phyloP scores from a whole-genome alignment of 1,139 yeast species.

The Lodderomyces metapsilosis region DNA sequence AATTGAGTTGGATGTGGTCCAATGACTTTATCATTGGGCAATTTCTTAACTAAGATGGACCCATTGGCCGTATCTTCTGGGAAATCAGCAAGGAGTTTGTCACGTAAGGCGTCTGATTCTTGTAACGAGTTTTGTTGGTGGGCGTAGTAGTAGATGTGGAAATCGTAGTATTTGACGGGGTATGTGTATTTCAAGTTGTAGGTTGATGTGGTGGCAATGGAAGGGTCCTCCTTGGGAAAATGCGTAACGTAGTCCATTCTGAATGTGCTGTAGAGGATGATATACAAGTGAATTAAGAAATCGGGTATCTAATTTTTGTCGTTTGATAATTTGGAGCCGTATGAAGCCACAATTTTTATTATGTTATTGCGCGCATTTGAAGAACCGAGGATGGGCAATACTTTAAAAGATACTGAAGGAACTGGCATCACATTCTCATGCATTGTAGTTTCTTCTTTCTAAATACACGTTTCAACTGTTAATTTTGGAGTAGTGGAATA shows the following conservation, averaged over 20 bases:
- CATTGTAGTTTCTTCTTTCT: too few relatives aligned
- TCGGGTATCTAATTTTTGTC: too few relatives aligned
- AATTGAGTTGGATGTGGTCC: conserved; percentile 34
- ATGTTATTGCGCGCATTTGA: too few relatives aligned
- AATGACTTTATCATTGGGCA: conserved; percentile 25
- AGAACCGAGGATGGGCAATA: too few relatives aligned
- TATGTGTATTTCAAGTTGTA: conserved; percentile 21
- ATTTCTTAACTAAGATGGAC: conserved; percentile 29
- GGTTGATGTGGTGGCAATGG: conserved; percentile 22
- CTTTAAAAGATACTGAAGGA: too few relatives aligned
- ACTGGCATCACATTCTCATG: too few relatives aligned
- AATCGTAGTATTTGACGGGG: conserved; percentile 35
- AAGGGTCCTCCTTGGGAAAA: conserved; percentile 19
- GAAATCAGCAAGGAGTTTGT: conserved; percentile 25
- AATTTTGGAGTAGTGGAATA: too few relatives aligned
- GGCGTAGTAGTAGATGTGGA: conserved; percentile 33
- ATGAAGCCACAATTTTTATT: too few relatives aligned
- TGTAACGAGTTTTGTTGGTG: conserved; percentile 18
- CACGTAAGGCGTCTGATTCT: conserved; percentile 24
- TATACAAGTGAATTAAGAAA: too few relatives aligned
- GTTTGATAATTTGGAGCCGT: too few relatives aligned
- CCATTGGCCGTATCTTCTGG: conserved; percentile 25
- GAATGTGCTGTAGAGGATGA: too few relatives aligned
- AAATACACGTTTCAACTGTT: too few relatives aligned
- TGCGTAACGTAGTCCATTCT: conserved; percentile 31